Base-by-base conservation (phyloP, 2,329 filamentous ascomycete genomes). In the Microcera coccophila region DNA sequence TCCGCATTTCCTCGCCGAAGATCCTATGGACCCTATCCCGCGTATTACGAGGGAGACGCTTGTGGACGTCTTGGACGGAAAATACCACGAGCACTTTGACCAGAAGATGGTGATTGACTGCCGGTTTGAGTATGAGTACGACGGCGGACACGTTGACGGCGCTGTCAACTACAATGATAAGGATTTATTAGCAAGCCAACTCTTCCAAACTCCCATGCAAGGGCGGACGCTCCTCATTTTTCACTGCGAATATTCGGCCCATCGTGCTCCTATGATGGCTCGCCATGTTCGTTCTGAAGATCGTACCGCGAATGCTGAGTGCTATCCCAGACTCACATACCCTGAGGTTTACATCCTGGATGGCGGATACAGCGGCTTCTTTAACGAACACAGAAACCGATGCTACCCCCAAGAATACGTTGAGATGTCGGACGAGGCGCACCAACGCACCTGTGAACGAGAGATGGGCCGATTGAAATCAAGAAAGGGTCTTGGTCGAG, bases 141-240 rank as follows among this genome's bases (percentile, higher is more conserved):
- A 95, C 14, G 93, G 93, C 43, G 93, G 93, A 24, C 93, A 98
- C 65, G 96, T 98, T 61, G 80, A 90, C 54, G 87, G 87, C 15
- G 93, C 93, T 33, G 75, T 95, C 69, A 98, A 98, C 73, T 93
- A 90, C 73, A 97, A 95, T 68, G 89, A 96, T 71, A 96, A 96
- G 69, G 91, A 98, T 59, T 71, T 86, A 47, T 75, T 98, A 45
- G 82, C 89, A 8, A 74, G 75, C 42, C 82, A 90, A 54, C 79
- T 98, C 37, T 95, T 98, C 65, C 70, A 81, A 43, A 75, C 72
- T 17, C 75, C 76, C 15, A 80, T 84, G 58, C 70, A 79, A 36
- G 79, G 84, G 38, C 85, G 82, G 53, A 93, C 90, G 0, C 75
- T 96, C 10, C 69, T 98, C 49, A 83, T 98, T 54, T 88, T 98